Evolutionary conservation across 2,329 filamentous ascomycete species (phyloP), one percentile per base, ranked within the genome.

Genomic region (Microcyclospora tardicrescens): DNA sequence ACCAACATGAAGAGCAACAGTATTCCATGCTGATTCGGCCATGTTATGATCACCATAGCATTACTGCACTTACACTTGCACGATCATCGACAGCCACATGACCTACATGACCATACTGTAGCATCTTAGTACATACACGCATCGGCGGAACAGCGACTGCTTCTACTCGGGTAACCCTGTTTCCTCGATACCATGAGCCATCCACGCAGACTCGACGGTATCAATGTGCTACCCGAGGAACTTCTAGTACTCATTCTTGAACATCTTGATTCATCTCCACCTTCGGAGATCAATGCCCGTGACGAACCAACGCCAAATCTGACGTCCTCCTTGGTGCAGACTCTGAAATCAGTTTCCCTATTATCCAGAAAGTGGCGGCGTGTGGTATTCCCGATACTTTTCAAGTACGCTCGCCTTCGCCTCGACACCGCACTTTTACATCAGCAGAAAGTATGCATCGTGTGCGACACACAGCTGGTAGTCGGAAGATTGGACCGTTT

Each of bases 341-440:
- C 61, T n/a, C 61, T 82, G 32, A 83, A 83, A 56, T 59, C 63
- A 33, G 50, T 69, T 1, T 76, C 77, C 1, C 53, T 63, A 5
- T 68, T 76, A 10, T 75, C 67, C 28, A 68, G 59, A 19, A 56
- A 62, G 32, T 75, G 78, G 65, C 69, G 72, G 31, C 56, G 60
- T 13, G 60, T 72, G 9, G 61, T 64, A 0, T 60, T 75, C 6
- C 74, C 72, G 0, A 38, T 62, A 0, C 68, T 84, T 3, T 84
- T 81, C 60, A 66, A 66, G 28, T 63, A 79, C 55, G 60, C 59
- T 15, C 62, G 62, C 6, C 35, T 59, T 24, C 58, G 66, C 13
- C 53, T 66, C 14, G 56, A 52, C 39, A 30, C 35, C 33, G 3
- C 27, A 28, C 13, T 5, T 10, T 10, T 28, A 44, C 2, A 46